These are phyloP conservation scores for Daedaleopsis nitida DNA, from an alignment of 768 basidiomycete genomes.

Conservation along the genomic window DNA sequence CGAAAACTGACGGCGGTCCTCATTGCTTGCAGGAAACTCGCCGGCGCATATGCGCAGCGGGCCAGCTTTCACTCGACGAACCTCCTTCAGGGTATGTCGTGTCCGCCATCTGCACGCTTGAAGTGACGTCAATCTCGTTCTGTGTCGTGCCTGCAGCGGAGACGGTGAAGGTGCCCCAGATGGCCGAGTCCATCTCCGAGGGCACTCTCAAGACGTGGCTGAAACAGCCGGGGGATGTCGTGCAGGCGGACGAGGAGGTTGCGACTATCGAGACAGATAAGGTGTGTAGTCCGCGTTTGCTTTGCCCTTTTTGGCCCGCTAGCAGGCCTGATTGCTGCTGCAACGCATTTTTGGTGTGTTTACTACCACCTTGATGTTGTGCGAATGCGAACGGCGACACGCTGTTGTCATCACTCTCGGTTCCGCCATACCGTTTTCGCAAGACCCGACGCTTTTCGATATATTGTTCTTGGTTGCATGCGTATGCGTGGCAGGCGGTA, in stretches of 20 bases:
- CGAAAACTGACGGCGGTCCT: neutral
- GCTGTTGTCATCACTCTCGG: neutral
- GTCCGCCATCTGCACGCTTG: neutral
- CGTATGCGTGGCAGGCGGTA: neutral
- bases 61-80: conserved; percentile 72
- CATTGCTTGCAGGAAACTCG: conserved; percentile 42
- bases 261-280: conserved; percentile 99
- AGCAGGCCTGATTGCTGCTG: neutral
- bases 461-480: neutral
- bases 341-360: too few relatives aligned
- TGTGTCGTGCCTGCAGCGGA: conserved; percentile 52
- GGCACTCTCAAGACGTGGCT: conserved; percentile 94
- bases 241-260: conserved; percentile 92
- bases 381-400: neutral
- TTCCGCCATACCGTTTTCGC: neutral
- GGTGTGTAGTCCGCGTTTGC: conserved; percentile 46
- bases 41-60: conserved; percentile 47
- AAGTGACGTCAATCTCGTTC: conserved; percentile 23
- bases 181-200: conserved; percentile 98
- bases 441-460: neutral
- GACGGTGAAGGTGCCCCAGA: conserved; percentile 93
- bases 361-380: too few relatives aligned
- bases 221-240: conserved; percentile 90
- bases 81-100: conserved; percentile 63
- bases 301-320: neutral